Conservation (phyloP, 2,329 filamentous ascomycete genomes). For the Alternaria gansuensis region DNA sequence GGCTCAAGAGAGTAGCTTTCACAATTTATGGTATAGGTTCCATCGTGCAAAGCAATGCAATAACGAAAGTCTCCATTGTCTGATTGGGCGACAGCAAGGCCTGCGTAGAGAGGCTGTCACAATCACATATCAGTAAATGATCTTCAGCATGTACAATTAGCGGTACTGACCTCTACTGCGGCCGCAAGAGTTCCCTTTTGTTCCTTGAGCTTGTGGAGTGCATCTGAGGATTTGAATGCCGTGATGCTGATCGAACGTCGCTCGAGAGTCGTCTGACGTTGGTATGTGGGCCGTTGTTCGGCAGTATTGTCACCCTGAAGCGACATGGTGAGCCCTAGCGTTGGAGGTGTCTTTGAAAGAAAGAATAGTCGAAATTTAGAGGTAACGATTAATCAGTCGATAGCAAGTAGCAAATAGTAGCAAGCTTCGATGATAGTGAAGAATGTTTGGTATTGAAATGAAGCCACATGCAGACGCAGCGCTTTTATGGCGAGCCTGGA, state of each 20-base stretch:
- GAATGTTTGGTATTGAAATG: not conserved
- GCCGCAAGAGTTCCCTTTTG: constrained; percentile 15
- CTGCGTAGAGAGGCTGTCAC: constrained; percentile 62
- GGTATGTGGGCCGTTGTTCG: constrained; percentile 9
- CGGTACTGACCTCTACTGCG: constrained; percentile 11
- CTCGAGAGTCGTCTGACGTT: constrained; percentile 12
- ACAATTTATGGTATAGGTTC: constrained; percentile 78
- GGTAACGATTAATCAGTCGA: not conserved
- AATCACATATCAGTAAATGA: constrained; percentile 12
- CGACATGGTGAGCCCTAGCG: constrained; percentile 12
- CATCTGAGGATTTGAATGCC: constrained; percentile 13
- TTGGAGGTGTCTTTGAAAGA: not conserved
- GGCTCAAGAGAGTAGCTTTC: constrained; percentile 56
- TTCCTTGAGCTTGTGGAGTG: constrained; percentile 17
- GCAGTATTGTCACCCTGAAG: constrained; percentile 9
- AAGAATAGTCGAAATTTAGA: not conserved
- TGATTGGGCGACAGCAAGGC: constrained; percentile 66
- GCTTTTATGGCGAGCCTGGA: constrained; percentile 17
- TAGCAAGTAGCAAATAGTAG: constrained; percentile 4
- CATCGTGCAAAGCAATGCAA: constrained; percentile 73
- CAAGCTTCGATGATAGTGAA: not conserved
- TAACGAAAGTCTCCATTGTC: constrained; percentile 62
- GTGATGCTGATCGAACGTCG: constrained; percentile 18
- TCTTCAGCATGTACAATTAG: not conserved
- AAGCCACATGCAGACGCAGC: constrained; percentile 2